phyloP scores from a whole-genome alignment of 1,139 yeast species.

The Pichia sp. region DNA sequence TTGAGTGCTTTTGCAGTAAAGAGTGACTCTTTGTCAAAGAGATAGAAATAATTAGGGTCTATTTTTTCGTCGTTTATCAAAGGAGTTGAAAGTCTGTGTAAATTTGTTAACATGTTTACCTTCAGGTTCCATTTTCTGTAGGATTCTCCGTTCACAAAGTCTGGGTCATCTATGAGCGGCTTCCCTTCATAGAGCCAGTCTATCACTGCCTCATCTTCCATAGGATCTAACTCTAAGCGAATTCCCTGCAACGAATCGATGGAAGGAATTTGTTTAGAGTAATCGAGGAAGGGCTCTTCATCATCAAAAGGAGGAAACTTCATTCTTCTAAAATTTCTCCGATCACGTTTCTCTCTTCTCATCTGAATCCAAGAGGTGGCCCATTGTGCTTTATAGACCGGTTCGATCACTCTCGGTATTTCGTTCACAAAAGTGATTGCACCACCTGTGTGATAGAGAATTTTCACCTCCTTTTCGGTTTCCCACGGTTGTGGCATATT shows the following conservation, averaged over 20 bases:
- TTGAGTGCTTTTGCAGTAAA: slow-evolving; percentile 89
- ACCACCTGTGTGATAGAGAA: slow-evolving; percentile 84
- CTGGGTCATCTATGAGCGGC: slow-evolving; percentile 60
- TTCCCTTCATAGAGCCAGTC: slow-evolving; percentile 77
- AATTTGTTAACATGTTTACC: slow-evolving; percentile 56
- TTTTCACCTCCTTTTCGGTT: slow-evolving; percentile 75
- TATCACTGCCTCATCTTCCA: slow-evolving; percentile 52
- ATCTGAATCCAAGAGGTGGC: slow-evolving; percentile 86
- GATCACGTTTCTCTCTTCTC: slow-evolving; percentile 90
- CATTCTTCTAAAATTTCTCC: slow-evolving; percentile 86
- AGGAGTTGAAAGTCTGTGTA: slow-evolving; percentile 67
- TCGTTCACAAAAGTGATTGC: slow-evolving; percentile 96
- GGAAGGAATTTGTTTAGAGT: slow-evolving; percentile 73
- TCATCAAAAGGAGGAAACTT: slow-evolving; percentile 96
- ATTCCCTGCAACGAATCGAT: slow-evolving; percentile 70
- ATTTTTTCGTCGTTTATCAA: slow-evolving; percentile 48
- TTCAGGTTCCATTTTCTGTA: slow-evolving; percentile 70
- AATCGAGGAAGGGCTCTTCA: slow-evolving; percentile 88
- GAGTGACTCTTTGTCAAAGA: slow-evolving; percentile 74
- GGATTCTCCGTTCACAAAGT: slow-evolving; percentile 67
- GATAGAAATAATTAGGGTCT: slow-evolving; percentile 57
- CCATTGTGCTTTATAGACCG: slow-evolving; percentile 94
- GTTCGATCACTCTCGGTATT: slow-evolving; percentile 85
- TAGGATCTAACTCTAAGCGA: slow-evolving; percentile 56
- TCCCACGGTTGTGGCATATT: slow-evolving; percentile 99